Base-by-base conservation (phyloP, 1,284 basidiomycete species). In the Xerocomus cyaneibrunnescens region DNA sequence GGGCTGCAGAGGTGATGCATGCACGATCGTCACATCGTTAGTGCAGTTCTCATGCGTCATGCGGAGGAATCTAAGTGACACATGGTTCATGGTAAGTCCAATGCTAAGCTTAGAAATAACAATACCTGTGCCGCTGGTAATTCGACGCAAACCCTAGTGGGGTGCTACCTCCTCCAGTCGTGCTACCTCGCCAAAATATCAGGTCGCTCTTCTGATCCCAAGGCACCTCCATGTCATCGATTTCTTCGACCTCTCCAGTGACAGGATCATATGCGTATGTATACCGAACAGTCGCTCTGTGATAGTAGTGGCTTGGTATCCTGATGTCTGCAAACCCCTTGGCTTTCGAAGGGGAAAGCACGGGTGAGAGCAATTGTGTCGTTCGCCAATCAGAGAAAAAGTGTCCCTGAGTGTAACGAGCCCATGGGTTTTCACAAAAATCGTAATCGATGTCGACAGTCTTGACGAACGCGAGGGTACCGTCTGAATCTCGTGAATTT, bases 361-460 rank as follows among this genome's bases (percentile, higher is more conserved):
- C 82, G 7, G 94, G 94, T 70, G 92, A 94, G 16, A 95, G 76
- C 1, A 83, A 83, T 13, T 89, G 81, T 51, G 95, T 87, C 0
- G 87, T 91, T 17, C 94, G 78, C 88, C 91, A 96, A 69, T 97
- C 94, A 17, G 90, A 92, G 80, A 95, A 97, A 71, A 96, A 97
- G 67, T 93, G 93, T 7, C 93, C 93, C 66, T 96, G 94, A 40
- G 80, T 79, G 64, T 88, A 86, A 62, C 89, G 92, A 30, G 89
- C 85, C 73, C 90, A 87, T 0, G 94, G 94, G 40, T 84, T 76
- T 23, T 75, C 67, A 70, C 94, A 98, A 63, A 89, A 94, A 62
- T 94, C 85, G 57, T 81, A 79, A 19, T 76, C 74, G 51, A 81
- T 76, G 44, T 89, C 85, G 2, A 86, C 82, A 8, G 68, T 71